These are phyloP conservation scores for Chimonanthus praecox DNA, from an alignment of 164 flowering plant species.

Conservation along the genomic window DNA sequence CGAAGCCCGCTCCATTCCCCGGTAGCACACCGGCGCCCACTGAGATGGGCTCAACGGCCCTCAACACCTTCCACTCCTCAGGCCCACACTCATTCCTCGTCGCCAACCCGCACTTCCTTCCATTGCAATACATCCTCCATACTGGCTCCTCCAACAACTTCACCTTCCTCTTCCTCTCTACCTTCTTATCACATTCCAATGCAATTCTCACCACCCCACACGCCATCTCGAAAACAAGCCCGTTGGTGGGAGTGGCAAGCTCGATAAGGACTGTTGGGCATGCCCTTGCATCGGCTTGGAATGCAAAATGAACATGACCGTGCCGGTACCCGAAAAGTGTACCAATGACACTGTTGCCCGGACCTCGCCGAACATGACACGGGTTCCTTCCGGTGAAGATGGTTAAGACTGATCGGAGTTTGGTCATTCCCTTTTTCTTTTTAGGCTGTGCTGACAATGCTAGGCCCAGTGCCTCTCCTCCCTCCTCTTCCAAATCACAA, in stretches of 20 bases:
- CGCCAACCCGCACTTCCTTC: constrained; percentile 83
- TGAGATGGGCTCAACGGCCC: constrained; percentile 65
- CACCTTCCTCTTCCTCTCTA: constrained; percentile 27
- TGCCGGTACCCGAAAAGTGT: constrained; percentile 85
- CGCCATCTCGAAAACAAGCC: constrained; percentile 85
- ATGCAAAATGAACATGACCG: constrained; percentile 80
- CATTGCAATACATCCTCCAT: constrained; percentile 93
- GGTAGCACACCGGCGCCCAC: constrained; percentile 97
- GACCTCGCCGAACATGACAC: constrained; percentile 21
- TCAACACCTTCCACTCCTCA: constrained; percentile 66
- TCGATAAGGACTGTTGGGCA: constrained; percentile 68
- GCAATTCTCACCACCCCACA: constrained; percentile 93
- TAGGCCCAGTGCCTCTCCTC: neutral
- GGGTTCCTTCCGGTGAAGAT: constrained; percentile 26
- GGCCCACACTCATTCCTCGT: constrained; percentile 57
- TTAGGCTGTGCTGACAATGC: constrained; percentile 8
- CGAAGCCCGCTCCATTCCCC: constrained; percentile 32
- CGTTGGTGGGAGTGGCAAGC: constrained; percentile 63
- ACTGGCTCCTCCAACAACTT: constrained; percentile 66
- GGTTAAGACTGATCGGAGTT: constrained; percentile 47
- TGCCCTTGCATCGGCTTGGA: constrained; percentile 56
- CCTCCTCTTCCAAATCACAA: constrained; percentile 11
- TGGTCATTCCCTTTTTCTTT: constrained; percentile 40
- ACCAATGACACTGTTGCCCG: constrained; percentile 50
- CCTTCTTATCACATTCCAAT: constrained; percentile 67